phyloP scores from a whole-genome alignment of 148 eudicot genomes.

The Amaranthus palmeri region DNA sequence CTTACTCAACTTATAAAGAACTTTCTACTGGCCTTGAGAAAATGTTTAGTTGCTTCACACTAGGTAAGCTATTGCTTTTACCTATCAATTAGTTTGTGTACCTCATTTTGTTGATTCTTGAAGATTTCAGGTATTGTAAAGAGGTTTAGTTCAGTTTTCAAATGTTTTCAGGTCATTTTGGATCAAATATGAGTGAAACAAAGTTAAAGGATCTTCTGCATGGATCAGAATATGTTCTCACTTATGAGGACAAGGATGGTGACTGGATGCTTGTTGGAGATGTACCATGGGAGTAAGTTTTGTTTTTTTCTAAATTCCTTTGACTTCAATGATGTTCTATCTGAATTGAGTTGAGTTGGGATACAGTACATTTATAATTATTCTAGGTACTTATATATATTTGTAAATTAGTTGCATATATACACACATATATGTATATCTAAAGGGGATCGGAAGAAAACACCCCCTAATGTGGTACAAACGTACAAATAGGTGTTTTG shows the following conservation, averaged over 20 bases:
- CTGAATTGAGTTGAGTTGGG: neutral
- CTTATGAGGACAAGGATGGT: slow-evolving; percentile 46
- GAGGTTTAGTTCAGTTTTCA: neutral
- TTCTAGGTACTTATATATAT: too few relatives aligned
- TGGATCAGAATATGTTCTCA: slow-evolving; percentile 46
- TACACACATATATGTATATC: too few relatives aligned
- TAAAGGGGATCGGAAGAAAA: too few relatives aligned
- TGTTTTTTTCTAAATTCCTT: neutral
- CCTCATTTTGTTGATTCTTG: too few relatives aligned
- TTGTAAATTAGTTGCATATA: too few relatives aligned
- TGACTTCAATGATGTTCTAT: neutral
- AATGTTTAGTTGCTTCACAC: slow-evolving; percentile 62
- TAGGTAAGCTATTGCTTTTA: slow-evolving; percentile 31
- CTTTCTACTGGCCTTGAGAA: slow-evolving; percentile 58
- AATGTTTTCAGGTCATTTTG: slow-evolving; percentile 31
- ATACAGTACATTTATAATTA: too few relatives aligned
- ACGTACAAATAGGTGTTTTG: too few relatives aligned
- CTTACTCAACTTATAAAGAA: slow-evolving; percentile 45
- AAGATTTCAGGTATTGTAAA: too few relatives aligned
- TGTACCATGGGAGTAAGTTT: slow-evolving; percentile 32
- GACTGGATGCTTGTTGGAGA: slow-evolving; percentile 40
- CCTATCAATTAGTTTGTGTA: too few relatives aligned
- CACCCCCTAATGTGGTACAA: too few relatives aligned
- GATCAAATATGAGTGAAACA: slow-evolving; percentile 34
- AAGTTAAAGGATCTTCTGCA: slow-evolving; percentile 37